phyloP scores from a whole-genome alignment of 352 stramenopile species.

The Globisporangium splendens region DNA sequence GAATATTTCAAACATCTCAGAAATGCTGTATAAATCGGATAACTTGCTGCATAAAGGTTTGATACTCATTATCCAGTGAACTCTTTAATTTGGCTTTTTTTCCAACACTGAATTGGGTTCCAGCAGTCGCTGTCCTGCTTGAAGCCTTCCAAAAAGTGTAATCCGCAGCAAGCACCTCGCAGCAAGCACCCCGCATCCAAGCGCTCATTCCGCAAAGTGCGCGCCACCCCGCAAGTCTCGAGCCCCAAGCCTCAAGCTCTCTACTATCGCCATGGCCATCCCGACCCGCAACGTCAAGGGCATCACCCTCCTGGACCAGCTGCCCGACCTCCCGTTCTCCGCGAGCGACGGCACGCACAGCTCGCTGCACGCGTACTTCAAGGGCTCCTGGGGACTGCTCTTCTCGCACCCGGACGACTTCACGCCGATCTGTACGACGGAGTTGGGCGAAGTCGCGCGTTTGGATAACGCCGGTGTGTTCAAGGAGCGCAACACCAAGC shows the following conservation, averaged over 20 bases:
- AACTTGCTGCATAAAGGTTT: no score
- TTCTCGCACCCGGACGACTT: slow-evolving; percentile 90
- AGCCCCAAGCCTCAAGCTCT: neutral
- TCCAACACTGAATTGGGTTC: no score
- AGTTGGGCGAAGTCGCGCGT: slow-evolving; percentile 87
- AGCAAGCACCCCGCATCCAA: neutral
- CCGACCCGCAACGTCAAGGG: slow-evolving; percentile 10
- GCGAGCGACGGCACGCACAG: slow-evolving; percentile 47
- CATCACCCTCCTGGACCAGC: slow-evolving; percentile 4
- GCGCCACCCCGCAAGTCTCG: neutral
- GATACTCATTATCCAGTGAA: no score
- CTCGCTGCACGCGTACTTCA: slow-evolving; percentile 59
- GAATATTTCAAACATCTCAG: no score
- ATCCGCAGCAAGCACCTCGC: neutral
- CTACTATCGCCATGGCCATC: slow-evolving; percentile 4
- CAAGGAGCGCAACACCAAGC: slow-evolving; percentile 68
- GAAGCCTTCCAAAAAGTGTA: neutral
- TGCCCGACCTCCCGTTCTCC: neutral
- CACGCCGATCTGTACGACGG: slow-evolving; percentile 90
- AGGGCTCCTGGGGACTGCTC: slow-evolving; percentile 53
- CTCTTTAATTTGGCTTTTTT: no score
- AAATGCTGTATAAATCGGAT: no score
- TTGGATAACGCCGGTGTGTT: slow-evolving; percentile 81
- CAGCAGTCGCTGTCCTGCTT: neutral
- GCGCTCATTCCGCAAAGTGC: slow-evolving; percentile 6